These are phyloP conservation scores for Xylaria sp. DNA, from an alignment of 2,329 filamentous ascomycete genomes.

Conservation along the genomic window DNA sequence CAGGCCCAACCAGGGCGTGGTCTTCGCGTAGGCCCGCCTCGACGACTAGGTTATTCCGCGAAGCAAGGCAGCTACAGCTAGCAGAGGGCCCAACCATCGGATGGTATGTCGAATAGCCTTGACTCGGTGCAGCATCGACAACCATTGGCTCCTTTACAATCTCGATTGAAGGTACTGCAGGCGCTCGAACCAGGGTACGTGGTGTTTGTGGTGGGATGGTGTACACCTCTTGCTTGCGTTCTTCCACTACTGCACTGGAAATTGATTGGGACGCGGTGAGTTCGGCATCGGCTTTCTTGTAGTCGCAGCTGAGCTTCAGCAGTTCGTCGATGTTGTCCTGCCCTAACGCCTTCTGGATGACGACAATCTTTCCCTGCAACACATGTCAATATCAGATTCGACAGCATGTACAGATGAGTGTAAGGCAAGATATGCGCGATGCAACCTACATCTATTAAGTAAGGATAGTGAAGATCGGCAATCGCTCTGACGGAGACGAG, in stretches of 20 bases:
- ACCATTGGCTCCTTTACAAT: conserved; percentile 44
- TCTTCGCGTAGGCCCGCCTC: conserved; percentile 37
- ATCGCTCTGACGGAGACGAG: conserved; percentile 77
- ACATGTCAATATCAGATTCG: conserved; percentile 30
- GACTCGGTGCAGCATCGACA: conserved; percentile 46
- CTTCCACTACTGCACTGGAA: conserved; percentile 43
- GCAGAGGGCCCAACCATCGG: conserved; percentile 27
- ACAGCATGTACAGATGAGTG: background rate
- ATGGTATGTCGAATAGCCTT: conserved; percentile 32
- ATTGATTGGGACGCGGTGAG: conserved; percentile 42
- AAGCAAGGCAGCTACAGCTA: conserved; percentile 28
- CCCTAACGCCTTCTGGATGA: conserved; percentile 78
- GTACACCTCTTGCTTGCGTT: conserved; percentile 43
- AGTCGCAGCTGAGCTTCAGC: conserved; percentile 74
- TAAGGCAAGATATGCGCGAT: background rate
- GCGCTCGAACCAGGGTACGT: conserved; percentile 28
- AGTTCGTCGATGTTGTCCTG: conserved; percentile 90
- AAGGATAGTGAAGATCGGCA: conserved; percentile 80
- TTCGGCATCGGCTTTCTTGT: conserved; percentile 52
- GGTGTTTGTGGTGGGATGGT: conserved; percentile 32
- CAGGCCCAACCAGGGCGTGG: conserved; percentile 35
- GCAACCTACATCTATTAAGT: conserved; percentile 68
- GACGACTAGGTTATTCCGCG: conserved; percentile 37
- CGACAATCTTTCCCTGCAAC: conserved; percentile 66
- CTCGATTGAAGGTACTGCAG: conserved; percentile 29